phyloP scores from a whole-genome alignment of 2,329 filamentous ascomycete species.

The Aspergillus brasiliensis region DNA sequence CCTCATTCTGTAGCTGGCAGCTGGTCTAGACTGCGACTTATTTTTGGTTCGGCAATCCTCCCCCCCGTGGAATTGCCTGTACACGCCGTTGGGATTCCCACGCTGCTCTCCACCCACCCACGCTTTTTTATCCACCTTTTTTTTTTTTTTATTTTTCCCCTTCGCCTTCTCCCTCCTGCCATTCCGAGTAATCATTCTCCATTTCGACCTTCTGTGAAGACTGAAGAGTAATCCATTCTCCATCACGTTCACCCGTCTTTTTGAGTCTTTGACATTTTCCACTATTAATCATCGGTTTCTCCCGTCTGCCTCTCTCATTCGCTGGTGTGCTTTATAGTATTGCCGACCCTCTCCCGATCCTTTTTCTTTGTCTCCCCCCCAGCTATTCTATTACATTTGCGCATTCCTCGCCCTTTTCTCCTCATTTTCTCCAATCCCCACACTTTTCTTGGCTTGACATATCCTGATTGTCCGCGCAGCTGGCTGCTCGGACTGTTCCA shows the following conservation, averaged over 20 bases:
- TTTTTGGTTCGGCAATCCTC: conserved; percentile 14
- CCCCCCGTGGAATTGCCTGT: background rate
- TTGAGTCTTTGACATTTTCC: background rate
- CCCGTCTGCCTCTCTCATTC: background rate
- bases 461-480: conserved; percentile 5
- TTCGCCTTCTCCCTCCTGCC: background rate
- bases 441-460: background rate
- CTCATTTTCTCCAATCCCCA: background rate
- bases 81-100: conserved; percentile 4
- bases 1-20: background rate
- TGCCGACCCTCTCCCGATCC: background rate
- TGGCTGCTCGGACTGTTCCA: conserved; percentile 4
- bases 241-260: background rate
- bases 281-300: background rate
- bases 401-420: background rate
- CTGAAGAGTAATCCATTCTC: no score
- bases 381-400: background rate
- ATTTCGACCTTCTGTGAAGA: no score
- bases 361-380: background rate
- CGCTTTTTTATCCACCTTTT: background rate
- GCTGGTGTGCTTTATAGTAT: background rate
- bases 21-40: conserved; percentile 17
- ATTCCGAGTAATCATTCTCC: no score
- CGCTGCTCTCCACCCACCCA: background rate
- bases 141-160: conserved; percentile 3